phyloP scores from a whole-genome alignment of 345 rosid species.

The Citrus unshiu region DNA sequence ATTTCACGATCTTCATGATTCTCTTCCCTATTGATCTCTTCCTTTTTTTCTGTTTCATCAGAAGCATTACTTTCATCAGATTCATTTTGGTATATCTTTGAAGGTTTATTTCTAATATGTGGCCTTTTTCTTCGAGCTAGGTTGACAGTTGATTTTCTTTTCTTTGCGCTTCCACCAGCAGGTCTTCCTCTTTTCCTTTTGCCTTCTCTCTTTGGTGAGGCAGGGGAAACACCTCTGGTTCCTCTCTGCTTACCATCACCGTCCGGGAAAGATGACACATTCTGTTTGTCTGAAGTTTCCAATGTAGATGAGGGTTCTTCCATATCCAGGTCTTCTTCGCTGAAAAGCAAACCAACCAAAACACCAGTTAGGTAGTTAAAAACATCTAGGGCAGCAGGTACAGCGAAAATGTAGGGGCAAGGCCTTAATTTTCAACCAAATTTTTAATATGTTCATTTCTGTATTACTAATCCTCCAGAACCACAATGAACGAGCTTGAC shows the following conservation, averaged over 20 bases:
- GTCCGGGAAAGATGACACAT: constrained; percentile 1
- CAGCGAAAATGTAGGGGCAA: background rate
- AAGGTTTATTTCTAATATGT: constrained; percentile 46
- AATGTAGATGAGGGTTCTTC: constrained; percentile 19
- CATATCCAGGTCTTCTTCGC: constrained; percentile 33
- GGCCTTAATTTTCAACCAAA: background rate
- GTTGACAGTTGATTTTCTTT: constrained; percentile 30
- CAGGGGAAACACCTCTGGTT: constrained; percentile 5
- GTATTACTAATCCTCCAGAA: background rate
- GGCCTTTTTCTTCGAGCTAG: constrained; percentile 38
- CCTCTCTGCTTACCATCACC: constrained; percentile 13
- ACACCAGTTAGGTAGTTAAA: background rate
- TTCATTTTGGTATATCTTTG: constrained; percentile 45
- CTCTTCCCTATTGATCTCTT: constrained; percentile 19
- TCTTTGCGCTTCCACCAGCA: constrained; percentile 37
- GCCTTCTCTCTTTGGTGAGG: constrained; percentile 23
- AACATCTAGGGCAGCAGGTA: background rate
- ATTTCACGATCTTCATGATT: constrained; percentile 11
- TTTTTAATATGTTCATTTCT: background rate
- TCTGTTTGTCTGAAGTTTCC: constrained; percentile 15
- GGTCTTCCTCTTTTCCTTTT: constrained; percentile 59
- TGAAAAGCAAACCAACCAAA: constrained; percentile 24
- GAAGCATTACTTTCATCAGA: constrained; percentile 44
- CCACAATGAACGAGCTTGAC: too few relatives aligned
- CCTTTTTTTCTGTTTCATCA: constrained; percentile 25